A percentile compares a stretch with the other conserved stretches of the same genome.
These are phyloP conservation scores for Lindgomyces ingoldianus DNA, from an alignment of 495 filamentous ascomycete genomes.

Conservation along the genomic window DNA sequence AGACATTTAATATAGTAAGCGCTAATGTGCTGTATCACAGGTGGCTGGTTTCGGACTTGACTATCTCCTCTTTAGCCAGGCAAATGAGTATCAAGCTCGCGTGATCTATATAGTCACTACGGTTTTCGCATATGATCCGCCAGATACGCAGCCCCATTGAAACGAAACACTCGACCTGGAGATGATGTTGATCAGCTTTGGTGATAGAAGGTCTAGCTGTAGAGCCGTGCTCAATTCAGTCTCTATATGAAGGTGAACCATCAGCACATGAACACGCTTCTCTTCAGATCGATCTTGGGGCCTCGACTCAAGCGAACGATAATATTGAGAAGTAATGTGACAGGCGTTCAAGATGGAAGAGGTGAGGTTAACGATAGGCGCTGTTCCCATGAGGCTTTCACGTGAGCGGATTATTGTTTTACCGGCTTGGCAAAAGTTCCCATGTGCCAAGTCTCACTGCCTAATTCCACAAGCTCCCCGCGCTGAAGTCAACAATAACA, in stretches of 20 bases:
- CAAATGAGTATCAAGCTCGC: too few species aligned
- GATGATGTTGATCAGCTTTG: too few species aligned
- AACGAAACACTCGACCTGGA: too few species aligned
- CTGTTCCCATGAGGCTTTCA: not conserved
- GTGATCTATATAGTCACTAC: too few species aligned
- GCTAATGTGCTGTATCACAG: too few species aligned
- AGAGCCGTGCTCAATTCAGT: too few species aligned
- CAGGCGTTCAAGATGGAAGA: not conserved
- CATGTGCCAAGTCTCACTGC: conserved; percentile 21
- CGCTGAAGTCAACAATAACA: conserved; percentile 8
- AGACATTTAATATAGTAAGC: too few species aligned
- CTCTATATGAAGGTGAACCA: not conserved
- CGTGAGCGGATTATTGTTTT: conserved; percentile 25
- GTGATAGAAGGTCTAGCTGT: too few species aligned
- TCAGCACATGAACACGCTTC: not conserved
- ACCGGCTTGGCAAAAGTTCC: conserved; percentile 3
- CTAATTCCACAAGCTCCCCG: conserved; percentile 24
- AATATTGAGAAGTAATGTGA: not conserved
- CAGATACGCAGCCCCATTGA: too few species aligned
- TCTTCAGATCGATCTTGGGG: not conserved
- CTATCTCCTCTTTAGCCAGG: too few species aligned
- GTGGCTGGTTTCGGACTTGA: too few species aligned
- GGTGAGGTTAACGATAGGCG: conserved; percentile 1
- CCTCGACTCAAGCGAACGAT: not conserved
- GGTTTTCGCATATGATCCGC: too few species aligned